Conservation (phyloP, 106 monocot species). For the Iris macrosiphon region DNA sequence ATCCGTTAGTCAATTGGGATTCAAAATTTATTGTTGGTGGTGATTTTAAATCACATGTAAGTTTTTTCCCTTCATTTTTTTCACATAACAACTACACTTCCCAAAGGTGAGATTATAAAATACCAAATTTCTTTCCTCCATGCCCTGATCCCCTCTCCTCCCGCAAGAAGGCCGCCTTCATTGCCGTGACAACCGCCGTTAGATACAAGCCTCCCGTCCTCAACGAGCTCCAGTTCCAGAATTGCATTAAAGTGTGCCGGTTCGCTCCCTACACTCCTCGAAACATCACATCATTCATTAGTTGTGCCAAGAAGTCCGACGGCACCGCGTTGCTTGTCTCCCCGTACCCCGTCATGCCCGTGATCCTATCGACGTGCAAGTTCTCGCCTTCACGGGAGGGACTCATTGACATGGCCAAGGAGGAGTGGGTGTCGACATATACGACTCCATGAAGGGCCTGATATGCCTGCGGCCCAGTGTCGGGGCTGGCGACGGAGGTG, state of each 20-base stretch:
- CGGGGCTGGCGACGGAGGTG: slow-evolving; percentile 13
- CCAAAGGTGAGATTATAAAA: too few relatives aligned
- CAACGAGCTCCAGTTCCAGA: slow-evolving; percentile 82
- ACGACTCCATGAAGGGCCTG: slow-evolving; percentile 93
- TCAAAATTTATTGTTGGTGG: too few relatives aligned
- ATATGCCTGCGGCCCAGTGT: slow-evolving; percentile 53
- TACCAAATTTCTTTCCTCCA: too few relatives aligned
- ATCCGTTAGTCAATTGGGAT: too few relatives aligned
- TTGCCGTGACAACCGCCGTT: neutral
- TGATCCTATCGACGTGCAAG: slow-evolving; percentile 82
- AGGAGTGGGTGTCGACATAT: slow-evolving; percentile 98
- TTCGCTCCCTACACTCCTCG: slow-evolving; percentile 82
- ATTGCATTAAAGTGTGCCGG: slow-evolving; percentile 69
- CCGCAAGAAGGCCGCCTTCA: slow-evolving; percentile 21
- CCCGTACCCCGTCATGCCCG: slow-evolving; percentile 90
- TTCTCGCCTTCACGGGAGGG: slow-evolving; percentile 83
- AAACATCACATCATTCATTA: slow-evolving; percentile 93
- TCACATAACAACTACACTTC: too few relatives aligned
- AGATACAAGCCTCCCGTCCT: slow-evolving; percentile 65
- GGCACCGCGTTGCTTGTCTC: slow-evolving; percentile 91
- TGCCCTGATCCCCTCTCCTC: too few relatives aligned
- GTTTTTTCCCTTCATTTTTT: too few relatives aligned
- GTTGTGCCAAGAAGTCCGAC: slow-evolving; percentile 86
- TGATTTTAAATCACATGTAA: too few relatives aligned
- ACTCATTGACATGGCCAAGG: slow-evolving; percentile 96